Conservation (phyloP, 108 stramenopile species). For the Cyclostephanos tholiformis region DNA sequence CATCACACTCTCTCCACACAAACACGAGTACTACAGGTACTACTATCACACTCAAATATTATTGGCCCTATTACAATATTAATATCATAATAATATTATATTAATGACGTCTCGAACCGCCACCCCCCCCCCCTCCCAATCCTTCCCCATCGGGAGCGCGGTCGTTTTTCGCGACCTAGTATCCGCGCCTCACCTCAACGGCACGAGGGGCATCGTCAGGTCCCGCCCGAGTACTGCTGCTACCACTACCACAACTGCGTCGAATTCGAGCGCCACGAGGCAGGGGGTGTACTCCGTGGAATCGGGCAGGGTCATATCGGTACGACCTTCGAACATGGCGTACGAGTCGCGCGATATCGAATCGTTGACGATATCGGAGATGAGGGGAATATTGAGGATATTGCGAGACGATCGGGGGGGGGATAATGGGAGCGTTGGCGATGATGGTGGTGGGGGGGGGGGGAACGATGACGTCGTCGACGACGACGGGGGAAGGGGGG, state of each 20-base stretch:
- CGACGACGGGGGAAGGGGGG: too few species aligned
- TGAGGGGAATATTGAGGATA: constrained; percentile 56
- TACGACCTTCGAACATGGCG: too few species aligned
- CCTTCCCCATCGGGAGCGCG: constrained; percentile 60
- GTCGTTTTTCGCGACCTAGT: constrained; percentile 64
- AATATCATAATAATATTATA: too few species aligned
- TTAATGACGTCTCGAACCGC: too few species aligned
- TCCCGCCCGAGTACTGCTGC: too few species aligned
- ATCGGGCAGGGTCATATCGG: too few species aligned
- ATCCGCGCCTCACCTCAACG: constrained; percentile 64
- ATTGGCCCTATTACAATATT: too few species aligned
- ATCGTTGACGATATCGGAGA: constrained; percentile 59
- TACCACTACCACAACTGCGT: too few species aligned
- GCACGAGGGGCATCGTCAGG: constrained; percentile 67
- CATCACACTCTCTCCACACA: too few species aligned
- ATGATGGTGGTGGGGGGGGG: constrained; percentile 7
- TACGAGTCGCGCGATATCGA: constrained; percentile 55
- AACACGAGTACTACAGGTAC: too few species aligned
- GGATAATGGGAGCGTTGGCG: not conserved
- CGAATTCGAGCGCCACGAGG: constrained; percentile 8
- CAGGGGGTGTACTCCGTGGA: constrained; percentile 57
- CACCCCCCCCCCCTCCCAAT: not conserved
- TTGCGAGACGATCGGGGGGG: constrained; percentile 9
- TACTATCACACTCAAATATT: too few species aligned
- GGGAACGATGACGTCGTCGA: not conserved